These are phyloP conservation scores for Alternaria sp. DNA, from an alignment of 2,329 filamentous ascomycete genomes.

Conservation along the genomic window DNA sequence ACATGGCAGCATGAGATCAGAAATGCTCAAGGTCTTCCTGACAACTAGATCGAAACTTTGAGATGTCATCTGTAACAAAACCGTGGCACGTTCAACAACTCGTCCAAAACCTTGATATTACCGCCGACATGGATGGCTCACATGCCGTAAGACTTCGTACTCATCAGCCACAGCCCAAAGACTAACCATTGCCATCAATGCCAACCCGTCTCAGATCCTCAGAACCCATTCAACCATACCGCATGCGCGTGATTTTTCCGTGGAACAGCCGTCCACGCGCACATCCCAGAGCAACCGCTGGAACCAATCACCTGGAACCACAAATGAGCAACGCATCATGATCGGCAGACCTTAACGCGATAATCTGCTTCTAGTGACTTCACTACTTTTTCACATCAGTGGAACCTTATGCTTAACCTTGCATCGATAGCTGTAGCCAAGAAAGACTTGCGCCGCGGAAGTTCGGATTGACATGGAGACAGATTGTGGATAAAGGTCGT, in stretches of 20 bases:
- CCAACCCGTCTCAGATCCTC: neutral
- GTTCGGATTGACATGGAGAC: neutral
- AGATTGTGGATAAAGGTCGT: constrained; percentile 1
- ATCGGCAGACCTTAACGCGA: constrained; percentile 11
- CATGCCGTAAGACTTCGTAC: neutral
- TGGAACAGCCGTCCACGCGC: constrained; percentile 2
- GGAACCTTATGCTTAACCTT: neutral
- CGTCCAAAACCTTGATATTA: neutral
- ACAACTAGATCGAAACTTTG: neutral
- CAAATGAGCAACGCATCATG: constrained; percentile 14
- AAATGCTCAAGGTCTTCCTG: neutral
- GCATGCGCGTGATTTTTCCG: neutral
- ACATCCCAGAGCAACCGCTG: neutral
- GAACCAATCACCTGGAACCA: neutral
- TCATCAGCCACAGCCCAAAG: neutral
- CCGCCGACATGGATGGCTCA: neutral
- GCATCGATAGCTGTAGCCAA: neutral
- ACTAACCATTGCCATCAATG: neutral
- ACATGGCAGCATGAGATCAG: neutral
- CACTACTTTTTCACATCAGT: neutral
- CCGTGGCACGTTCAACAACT: neutral
- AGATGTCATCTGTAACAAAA: neutral
- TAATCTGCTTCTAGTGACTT: constrained; percentile 1
- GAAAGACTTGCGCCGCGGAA: neutral
- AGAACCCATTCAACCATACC: neutral